Evolutionary conservation across 129 eudicot genomes (phyloP).

Genomic region (Smallanthus sonchifolius): DNA sequence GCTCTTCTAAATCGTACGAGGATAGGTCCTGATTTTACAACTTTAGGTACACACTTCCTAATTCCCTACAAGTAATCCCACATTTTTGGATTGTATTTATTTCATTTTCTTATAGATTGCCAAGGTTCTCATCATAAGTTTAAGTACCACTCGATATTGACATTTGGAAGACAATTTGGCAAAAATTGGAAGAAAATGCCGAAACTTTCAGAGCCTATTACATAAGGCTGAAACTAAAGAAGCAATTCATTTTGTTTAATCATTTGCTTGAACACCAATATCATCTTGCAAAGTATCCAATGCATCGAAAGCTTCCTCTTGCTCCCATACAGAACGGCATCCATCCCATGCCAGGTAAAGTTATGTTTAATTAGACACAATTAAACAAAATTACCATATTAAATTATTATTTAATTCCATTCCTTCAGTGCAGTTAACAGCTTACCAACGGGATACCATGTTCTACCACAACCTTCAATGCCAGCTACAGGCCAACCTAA

Average conservation of each 20-base stretch:
- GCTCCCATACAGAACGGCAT: slow-evolving; percentile 93
- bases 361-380: slow-evolving; percentile 57
- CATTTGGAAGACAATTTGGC: slow-evolving; percentile 61
- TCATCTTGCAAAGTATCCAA: slow-evolving; percentile 72
- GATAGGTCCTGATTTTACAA: slow-evolving; percentile 95
- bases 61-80: not conserved
- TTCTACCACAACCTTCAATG: slow-evolving; percentile 75
- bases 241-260: slow-evolving; percentile 86
- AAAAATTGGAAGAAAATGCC: slow-evolving; percentile 95
- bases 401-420: slow-evolving; percentile 28
- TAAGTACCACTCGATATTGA: not conserved
- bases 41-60: slow-evolving; percentile 50
- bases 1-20: slow-evolving; percentile 85
- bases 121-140: not conserved
- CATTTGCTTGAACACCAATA: slow-evolving; percentile 93
- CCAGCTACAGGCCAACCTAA: slow-evolving; percentile 91
- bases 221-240: slow-evolving; percentile 95
- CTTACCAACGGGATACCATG: slow-evolving; percentile 96
- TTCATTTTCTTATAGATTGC: not conserved
- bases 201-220: slow-evolving; percentile 92
- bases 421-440: slow-evolving; percentile 88
- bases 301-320: slow-evolving; percentile 79
- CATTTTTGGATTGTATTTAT: not conserved
- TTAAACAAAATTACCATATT: slow-evolving; percentile 10
- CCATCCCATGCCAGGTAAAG: slow-evolving; percentile 90